Evolutionary conservation across 495 filamentous ascomycete genomes (phyloP), one percentile per base, ranked within the genome.

Genomic region (Diplogelasinospora grovesii): DNA sequence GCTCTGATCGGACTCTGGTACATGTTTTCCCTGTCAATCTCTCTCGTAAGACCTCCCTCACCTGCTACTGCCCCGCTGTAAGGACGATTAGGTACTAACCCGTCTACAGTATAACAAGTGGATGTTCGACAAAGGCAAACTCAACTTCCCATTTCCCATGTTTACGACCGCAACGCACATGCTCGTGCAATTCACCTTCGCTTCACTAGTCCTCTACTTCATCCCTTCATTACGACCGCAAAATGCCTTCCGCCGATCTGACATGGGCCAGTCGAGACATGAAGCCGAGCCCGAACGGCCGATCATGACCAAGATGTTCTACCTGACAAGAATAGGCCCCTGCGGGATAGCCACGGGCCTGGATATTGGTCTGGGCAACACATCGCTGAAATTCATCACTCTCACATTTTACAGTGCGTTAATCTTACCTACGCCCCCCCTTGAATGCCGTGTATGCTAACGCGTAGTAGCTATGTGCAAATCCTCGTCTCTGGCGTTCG

Each of bases 91-190:
- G 15, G 28, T 39, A 30, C 40, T 48, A 31, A 44, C 49, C 22
- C 0, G 9, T 29, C 15, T 18, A 18, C 50, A 93, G 87, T 99
- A 99, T 66, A 99, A 99, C 70, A 97, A 95, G 72, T 97, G 93
- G 93, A 99, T 99, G 93, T 99, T 99, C 63, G 82, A 85, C 46
- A 67, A 81, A 13, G 77, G 82, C 36, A 81, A 86, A 39, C 77
- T 90, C 48, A 75, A 95, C 53, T 99, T 99, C 57, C 82, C 85
- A 32, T 97, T 88, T 46, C 93, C 93, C 32, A 77, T 99, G 36
- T 97, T 97, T 67, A 95, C 89, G 2, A 99, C 93, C 8, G 86
- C 86, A 49, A 59, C 88, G 53, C 93, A 99, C 66, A 96, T 99
- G 89, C 64, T 88, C 22, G 89, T 99, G 26, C 93, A 99, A 63